Percentiles rank a stretch among this genome's conserved stretches.
Conservation (phyloP, 352 stramenopile genomes). For the Globisporangium polare region DNA sequence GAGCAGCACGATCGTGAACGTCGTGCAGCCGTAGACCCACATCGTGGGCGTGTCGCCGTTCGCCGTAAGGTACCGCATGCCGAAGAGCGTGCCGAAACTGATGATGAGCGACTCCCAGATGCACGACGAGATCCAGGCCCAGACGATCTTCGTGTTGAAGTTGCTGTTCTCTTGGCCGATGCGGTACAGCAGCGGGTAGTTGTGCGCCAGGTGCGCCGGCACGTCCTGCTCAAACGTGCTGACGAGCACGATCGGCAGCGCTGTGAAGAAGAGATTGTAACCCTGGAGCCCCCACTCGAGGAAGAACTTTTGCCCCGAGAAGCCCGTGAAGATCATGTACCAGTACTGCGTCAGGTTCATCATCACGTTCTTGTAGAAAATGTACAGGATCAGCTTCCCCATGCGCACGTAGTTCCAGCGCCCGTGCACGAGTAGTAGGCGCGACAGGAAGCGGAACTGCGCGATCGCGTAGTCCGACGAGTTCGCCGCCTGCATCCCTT, state of each 20-base stretch:
- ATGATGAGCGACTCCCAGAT: constrained; percentile 84
- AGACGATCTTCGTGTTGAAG: constrained; percentile 86
- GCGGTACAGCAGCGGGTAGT: constrained; percentile 78
- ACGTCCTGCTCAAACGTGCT: constrained; percentile 87
- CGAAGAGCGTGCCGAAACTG: constrained; percentile 78
- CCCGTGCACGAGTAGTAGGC: constrained; percentile 91
- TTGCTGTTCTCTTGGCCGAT: constrained; percentile 80
- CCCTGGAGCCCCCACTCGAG: constrained; percentile 83
- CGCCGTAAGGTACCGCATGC: constrained; percentile 72
- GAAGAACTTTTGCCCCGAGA: constrained; percentile 86
- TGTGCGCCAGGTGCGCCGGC: constrained; percentile 53
- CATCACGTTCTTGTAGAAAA: constrained; percentile 97
- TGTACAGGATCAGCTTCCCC: constrained; percentile 91
- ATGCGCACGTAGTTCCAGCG: constrained; percentile 94
- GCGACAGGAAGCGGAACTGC: constrained; percentile 91
- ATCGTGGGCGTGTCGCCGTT: constrained; percentile 89
- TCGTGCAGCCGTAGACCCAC: constrained; percentile 91
- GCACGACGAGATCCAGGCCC: constrained; percentile 78
- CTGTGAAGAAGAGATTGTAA: constrained; percentile 89
- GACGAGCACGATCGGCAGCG: constrained; percentile 79
- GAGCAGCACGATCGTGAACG: constrained; percentile 93
- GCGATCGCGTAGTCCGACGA: constrained; percentile 94
- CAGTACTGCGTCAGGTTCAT: constrained; percentile 94
- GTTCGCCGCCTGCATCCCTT: constrained; percentile 94
- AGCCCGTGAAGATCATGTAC: constrained; percentile 91